Percentiles rank a stretch among this genome's conserved stretches.
Conservation (phyloP, 306 rosid species). For the Vicia villosa region DNA sequence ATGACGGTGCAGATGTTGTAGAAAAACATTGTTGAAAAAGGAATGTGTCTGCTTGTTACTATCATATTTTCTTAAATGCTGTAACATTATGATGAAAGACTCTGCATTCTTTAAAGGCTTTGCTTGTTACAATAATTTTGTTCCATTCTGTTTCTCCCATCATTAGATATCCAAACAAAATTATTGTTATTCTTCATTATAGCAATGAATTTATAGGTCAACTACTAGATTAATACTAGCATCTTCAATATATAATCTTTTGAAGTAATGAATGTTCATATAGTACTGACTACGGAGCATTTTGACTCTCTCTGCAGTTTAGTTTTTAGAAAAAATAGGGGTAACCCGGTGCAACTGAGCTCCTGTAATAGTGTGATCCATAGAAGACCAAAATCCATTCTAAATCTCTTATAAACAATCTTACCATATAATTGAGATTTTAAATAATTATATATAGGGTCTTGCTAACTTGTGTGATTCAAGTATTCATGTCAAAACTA, state of each 20-base stretch:
- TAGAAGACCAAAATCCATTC: not conserved
- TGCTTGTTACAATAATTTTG: too few species aligned
- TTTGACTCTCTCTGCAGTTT: not conserved
- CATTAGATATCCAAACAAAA: slow-evolving; percentile 2
- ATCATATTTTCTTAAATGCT: too few species aligned
- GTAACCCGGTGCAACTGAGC: not conserved
- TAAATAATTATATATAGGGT: not conserved
- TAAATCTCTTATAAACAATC: not conserved
- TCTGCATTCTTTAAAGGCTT: too few species aligned
- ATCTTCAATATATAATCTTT: slow-evolving; percentile 2
- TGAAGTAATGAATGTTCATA: slow-evolving; percentile 12
- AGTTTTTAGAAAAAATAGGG: not conserved
- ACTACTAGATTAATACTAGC: not conserved
- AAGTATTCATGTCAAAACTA: too few species aligned
- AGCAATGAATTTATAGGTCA: not conserved
- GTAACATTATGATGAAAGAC: too few species aligned
- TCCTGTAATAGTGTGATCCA: not conserved
- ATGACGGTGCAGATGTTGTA: too few species aligned
- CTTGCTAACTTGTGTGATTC: too few species aligned
- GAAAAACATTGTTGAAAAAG: too few species aligned
- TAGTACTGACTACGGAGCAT: not conserved
- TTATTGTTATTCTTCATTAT: not conserved
- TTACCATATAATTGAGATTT: slow-evolving; percentile 1
- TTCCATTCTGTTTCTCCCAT: not conserved
- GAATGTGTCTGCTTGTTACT: too few species aligned